Evolutionary conservation across 441 rosid species (phyloP).

Genomic region (Sinapis alba): DNA sequence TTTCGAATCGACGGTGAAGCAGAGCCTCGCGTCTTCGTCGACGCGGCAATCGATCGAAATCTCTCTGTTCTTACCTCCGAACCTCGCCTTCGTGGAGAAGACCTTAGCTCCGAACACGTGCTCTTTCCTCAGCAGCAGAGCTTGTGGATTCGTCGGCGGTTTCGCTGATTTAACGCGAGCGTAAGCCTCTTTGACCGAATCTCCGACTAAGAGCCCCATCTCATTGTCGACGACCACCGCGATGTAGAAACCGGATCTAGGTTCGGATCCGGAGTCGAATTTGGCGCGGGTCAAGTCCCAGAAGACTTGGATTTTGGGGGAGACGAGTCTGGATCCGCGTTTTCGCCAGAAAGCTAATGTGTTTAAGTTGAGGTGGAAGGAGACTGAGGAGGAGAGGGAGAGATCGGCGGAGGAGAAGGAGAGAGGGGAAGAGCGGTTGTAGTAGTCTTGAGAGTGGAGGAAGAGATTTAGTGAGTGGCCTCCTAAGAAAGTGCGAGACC

Average conservation of each 20-base stretch:
- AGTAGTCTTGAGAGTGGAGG: slow-evolving; percentile 59
- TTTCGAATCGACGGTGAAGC: slow-evolving; percentile 56
- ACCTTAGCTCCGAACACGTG: slow-evolving; percentile 73
- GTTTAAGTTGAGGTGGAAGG: slow-evolving; percentile 70
- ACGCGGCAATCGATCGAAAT: slow-evolving; percentile 69
- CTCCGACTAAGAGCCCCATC: slow-evolving; percentile 73
- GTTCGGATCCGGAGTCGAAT: slow-evolving; percentile 82
- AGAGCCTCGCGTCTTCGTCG: slow-evolving; percentile 62
- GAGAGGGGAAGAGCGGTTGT: slow-evolving; percentile 48
- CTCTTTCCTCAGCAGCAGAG: slow-evolving; percentile 68
- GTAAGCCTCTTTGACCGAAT: slow-evolving; percentile 59
- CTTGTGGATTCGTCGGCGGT: slow-evolving; percentile 48
- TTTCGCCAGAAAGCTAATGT: slow-evolving; percentile 76
- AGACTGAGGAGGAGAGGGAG: slow-evolving; percentile 51
- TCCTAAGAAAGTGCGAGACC: slow-evolving; percentile 76
- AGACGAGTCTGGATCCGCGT: slow-evolving; percentile 62
- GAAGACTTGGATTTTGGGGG: slow-evolving; percentile 52
- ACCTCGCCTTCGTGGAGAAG: slow-evolving; percentile 59
- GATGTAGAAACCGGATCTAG: slow-evolving; percentile 73
- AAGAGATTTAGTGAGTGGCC: slow-evolving; percentile 83
- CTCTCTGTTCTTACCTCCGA: slow-evolving; percentile 69
- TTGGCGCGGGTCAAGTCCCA: slow-evolving; percentile 82
- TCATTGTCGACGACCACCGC: slow-evolving; percentile 72
- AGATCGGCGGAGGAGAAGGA: slow-evolving; percentile 52
- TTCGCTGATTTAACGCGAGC: slow-evolving; percentile 48